Evolutionary conservation across 2,329 filamentous ascomycete genomes (phyloP).

Genomic region (Xylaria arbuscula): DNA sequence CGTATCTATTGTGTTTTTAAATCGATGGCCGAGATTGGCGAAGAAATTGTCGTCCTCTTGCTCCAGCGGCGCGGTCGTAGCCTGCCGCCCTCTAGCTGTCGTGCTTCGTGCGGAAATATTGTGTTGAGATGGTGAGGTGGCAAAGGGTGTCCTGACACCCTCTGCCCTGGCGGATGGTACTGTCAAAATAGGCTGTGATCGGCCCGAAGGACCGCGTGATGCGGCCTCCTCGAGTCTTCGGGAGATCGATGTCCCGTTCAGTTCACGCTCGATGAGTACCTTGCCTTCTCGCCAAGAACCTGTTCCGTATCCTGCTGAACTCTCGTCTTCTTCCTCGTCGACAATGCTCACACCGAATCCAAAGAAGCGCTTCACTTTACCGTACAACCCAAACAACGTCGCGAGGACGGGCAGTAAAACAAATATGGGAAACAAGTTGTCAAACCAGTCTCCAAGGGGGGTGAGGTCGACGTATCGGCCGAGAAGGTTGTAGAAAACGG

Average conservation of each 20-base stretch:
- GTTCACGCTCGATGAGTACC: conserved; percentile 87
- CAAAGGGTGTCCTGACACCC: conserved; percentile 57
- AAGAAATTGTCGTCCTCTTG: conserved; percentile 85
- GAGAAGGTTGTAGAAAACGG: conserved; percentile 88
- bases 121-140: conserved; percentile 54
- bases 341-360: conserved; percentile 83
- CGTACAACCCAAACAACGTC: conserved; percentile 90
- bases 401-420: conserved; percentile 87
- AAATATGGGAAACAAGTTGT: conserved; percentile 87
- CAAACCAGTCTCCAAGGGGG: conserved; percentile 83
- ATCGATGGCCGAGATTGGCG: conserved; percentile 81
- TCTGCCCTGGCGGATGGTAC: conserved; percentile 57
- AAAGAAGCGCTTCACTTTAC: conserved; percentile 77
- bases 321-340: conserved; percentile 77
- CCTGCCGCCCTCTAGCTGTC: conserved; percentile 48
- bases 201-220: conserved; percentile 49
- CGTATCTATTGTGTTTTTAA: conserved; percentile 92
- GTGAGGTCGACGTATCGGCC: conserved; percentile 87
- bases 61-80: conserved; percentile 63
- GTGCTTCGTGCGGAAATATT: conserved; percentile 48
- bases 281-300: conserved; percentile 93
- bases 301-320: conserved; percentile 73
- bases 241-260: conserved; percentile 71
- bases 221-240: conserved; percentile 60
- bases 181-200: conserved; percentile 60